Conservation (phyloP, 179 eudicot species). For the Actinidia polygama region DNA sequence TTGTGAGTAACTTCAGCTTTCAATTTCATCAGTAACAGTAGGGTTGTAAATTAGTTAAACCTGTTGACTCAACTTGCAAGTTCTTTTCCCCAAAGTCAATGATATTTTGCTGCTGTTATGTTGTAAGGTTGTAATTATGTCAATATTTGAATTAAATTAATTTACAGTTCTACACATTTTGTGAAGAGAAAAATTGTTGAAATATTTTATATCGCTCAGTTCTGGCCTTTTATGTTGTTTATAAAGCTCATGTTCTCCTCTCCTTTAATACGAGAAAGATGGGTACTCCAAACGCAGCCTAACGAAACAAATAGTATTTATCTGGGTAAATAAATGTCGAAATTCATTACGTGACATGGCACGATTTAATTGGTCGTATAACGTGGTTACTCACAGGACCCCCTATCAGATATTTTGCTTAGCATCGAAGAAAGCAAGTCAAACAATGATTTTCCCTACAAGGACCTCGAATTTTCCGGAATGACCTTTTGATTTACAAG, state of each 20-base stretch:
- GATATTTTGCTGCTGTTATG: background rate
- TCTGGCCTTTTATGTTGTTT: too few relatives aligned
- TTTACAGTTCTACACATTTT: too few relatives aligned
- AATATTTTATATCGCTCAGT: too few relatives aligned
- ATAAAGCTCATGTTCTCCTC: too few relatives aligned
- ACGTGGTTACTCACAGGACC: background rate
- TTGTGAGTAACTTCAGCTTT: background rate
- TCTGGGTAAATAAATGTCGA: too few relatives aligned
- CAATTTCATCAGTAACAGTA: background rate
- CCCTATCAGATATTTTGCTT: background rate
- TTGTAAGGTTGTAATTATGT: background rate
- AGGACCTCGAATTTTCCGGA: background rate
- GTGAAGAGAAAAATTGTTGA: too few relatives aligned
- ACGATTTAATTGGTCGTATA: background rate
- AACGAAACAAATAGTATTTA: too few relatives aligned
- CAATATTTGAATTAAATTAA: too few relatives aligned
- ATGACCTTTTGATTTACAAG: background rate
- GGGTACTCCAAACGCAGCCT: too few relatives aligned
- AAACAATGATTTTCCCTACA: background rate
- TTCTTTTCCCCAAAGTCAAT: background rate
- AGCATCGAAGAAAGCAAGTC: background rate
- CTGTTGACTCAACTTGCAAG: background rate
- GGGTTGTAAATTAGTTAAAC: background rate
- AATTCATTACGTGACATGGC: constrained; percentile 5
- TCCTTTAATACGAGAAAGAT: too few relatives aligned